Base-by-base conservation (phyloP, 108 stramenopile genomes). In the Chaetoceros tenuissimus region DNA sequence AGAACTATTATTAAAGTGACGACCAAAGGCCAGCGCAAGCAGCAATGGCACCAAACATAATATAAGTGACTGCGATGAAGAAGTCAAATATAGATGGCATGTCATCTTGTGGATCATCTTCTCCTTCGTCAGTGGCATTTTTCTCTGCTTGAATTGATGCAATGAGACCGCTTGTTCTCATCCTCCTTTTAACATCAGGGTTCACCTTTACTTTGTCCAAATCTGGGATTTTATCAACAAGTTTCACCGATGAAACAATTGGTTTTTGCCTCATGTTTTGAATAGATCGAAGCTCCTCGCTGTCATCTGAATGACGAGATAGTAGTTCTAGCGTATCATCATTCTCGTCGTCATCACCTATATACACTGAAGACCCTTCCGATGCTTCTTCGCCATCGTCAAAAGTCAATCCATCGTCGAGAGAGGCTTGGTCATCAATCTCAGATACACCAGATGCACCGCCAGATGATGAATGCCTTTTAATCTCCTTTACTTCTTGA, bases 21-120 rank as follows among this genome's bases (percentile, higher is more conserved):
- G 88, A 85, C 10, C 71, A 31, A 34, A 85, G 1, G 7, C 89
- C 89, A 16, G 81, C 85, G 23, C 57, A 51, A 51, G 84, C 30
- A 16, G 89, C 89, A 8, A 91, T 31, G 22, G 83, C 20, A 7
- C 89, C 89, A 59, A 91, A 87, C 1, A 72, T 46, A 48, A 84
- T 57, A 26, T 72, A 85, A 23, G 67, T 72, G 19, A 91, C 81
- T 2, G 89, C 89, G 48, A 84, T 46, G 21, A 67, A 53, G 66
- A 85, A 91, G 63, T 87, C 83, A 22, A 24, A 57, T 48, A 65
- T 55, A 1, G 52, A 59, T 1, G 85, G 83, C n/a, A 67, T 69
- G 8, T 56, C 63, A 52, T 83, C 71, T 45, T 80, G 73, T n/a
- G 70, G 71, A 66, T 83, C 81, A 46, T 80, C 73, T 22, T 78